These are phyloP conservation scores for Coemansia reversa DNA, from an alignment of 192 early-diverging fungal genomes.

Conservation along the genomic window DNA sequence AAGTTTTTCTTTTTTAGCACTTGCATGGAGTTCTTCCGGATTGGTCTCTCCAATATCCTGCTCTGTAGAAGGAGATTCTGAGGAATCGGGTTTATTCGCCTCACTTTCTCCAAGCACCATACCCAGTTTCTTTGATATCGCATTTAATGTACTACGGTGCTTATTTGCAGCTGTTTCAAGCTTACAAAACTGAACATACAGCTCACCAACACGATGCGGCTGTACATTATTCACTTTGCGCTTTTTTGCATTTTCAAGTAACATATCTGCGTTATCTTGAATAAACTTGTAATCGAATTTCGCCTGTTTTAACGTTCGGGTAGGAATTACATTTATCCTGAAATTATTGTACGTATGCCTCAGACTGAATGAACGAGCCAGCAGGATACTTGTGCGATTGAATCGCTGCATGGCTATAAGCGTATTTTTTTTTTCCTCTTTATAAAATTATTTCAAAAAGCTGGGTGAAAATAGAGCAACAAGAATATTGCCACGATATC, in stretches of 20 bases:
- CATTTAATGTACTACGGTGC: slow-evolving; percentile 48
- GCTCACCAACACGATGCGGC: slow-evolving; percentile 49
- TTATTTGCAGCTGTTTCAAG: slow-evolving; percentile 31
- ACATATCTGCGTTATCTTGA: slow-evolving; percentile 50
- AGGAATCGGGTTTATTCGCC: background rate
- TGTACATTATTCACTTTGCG: slow-evolving; percentile 60
- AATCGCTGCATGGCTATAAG: too few species aligned
- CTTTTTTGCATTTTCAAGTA: slow-evolving; percentile 50
- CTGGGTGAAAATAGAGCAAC: too few species aligned
- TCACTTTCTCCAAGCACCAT: slow-evolving; percentile 20
- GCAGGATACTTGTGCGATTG: too few species aligned
- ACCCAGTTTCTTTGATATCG: slow-evolving; percentile 47
- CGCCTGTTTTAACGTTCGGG: slow-evolving; percentile 26
- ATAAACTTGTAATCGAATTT: slow-evolving; percentile 64
- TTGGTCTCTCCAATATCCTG: background rate
- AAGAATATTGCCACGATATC: too few species aligned
- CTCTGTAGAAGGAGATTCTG: background rate
- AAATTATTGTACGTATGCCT: background rate
- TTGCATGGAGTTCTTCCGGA: slow-evolving; percentile 12
- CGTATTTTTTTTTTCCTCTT: too few species aligned
- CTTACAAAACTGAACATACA: slow-evolving; percentile 50
- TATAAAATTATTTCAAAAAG: too few species aligned
- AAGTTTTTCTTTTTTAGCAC: slow-evolving; percentile 64
- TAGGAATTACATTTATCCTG: background rate
- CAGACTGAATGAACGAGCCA: too few species aligned